phyloP scores from a whole-genome alignment of 805 yeast species.

The Pichia nakasei region DNA sequence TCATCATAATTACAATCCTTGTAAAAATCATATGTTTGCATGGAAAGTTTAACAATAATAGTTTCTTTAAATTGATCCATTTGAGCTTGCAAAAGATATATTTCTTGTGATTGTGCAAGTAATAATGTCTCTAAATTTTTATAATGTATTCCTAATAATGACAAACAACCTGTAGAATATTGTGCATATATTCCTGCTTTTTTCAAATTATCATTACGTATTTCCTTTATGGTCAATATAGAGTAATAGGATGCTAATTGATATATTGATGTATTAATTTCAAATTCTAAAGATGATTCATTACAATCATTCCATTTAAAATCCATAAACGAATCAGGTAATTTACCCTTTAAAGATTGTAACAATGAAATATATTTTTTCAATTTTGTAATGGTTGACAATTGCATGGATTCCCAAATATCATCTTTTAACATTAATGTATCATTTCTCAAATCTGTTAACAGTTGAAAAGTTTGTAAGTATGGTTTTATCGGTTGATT shows the following conservation, averaged over 20 bases:
- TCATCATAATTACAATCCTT: slow-evolving; percentile 9
- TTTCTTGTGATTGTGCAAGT: slow-evolving; percentile 82
- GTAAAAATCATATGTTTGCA: slow-evolving; percentile 54
- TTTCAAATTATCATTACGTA: slow-evolving; percentile 49
- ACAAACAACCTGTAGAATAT: slow-evolving; percentile 54
- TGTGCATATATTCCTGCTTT: slow-evolving; percentile 59
- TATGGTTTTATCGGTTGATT: slow-evolving; percentile 28
- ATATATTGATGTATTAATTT: slow-evolving; percentile 52
- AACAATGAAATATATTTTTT: slow-evolving; percentile 39
- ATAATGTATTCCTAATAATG: neutral
- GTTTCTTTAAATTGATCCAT: slow-evolving; percentile 44
- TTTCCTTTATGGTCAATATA: slow-evolving; percentile 40
- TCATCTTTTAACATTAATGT: neutral
- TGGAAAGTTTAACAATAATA: slow-evolving; percentile 54
- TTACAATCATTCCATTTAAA: slow-evolving; percentile 62
- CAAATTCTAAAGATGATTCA: slow-evolving; percentile 44
- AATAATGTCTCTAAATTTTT: neutral
- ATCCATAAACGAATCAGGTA: slow-evolving; percentile 51
- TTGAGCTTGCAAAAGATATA: slow-evolving; percentile 69
- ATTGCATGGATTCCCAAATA: neutral
- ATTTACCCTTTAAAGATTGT: slow-evolving; percentile 38
- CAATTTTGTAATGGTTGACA: slow-evolving; percentile 7
- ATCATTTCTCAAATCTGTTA: slow-evolving; percentile 35
- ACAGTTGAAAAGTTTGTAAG: slow-evolving; percentile 26
- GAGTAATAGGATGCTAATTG: slow-evolving; percentile 64